Evolutionary conservation across 192 early-diverging fungal genomes (phyloP), one percentile per base, ranked within the genome.

Genomic region (Coemansia sp.): DNA sequence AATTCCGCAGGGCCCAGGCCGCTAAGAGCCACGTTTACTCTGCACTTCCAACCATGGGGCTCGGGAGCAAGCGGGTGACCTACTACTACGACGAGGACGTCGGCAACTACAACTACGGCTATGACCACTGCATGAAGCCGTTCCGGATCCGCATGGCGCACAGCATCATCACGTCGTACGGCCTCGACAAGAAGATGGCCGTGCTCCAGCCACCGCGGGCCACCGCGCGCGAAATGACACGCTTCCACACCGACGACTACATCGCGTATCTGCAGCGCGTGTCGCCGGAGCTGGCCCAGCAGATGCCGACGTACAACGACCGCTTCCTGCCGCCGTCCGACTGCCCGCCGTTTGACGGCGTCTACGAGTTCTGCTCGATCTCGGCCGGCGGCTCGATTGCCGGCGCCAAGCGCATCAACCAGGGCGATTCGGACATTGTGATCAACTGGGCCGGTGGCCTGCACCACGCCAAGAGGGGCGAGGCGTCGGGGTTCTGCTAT

Each of bases 71-170:
- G 46, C 72, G 67, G 34, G 79, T 86, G 9, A 55, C 79, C 39
- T 86, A 86, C 55, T 80, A 79, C 25, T 80, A 81, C 57, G 67
- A 83, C 38, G 56, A 58, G 8, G 67, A 85, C 6, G 78, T 92
- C 26, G 88, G 88, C 9, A 72, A 84, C 58, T 96, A 87, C 66
- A 89, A 89, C 54, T 96, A 92, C 79, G 92, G 91, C 22, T 79
- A 81, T 68, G 90, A 89, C 29, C 96, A 98, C 64, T 90, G 89
- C 13, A 98, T 98, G 96, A 98, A 98, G 64, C 96, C 96, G n/a
- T 85, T 90, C 22, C 80, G 96, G 55, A 88, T 98, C 55, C 87
- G 89, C 39, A 88, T 98, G 80, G 87, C 91, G 1, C 93, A 98
- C 68, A 89, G 90, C 61, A 76, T 98, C 30, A 87, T 98, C 22